Conservation (phyloP, 495 filamentous ascomycete genomes). For the Lichenothelia convexa region DNA sequence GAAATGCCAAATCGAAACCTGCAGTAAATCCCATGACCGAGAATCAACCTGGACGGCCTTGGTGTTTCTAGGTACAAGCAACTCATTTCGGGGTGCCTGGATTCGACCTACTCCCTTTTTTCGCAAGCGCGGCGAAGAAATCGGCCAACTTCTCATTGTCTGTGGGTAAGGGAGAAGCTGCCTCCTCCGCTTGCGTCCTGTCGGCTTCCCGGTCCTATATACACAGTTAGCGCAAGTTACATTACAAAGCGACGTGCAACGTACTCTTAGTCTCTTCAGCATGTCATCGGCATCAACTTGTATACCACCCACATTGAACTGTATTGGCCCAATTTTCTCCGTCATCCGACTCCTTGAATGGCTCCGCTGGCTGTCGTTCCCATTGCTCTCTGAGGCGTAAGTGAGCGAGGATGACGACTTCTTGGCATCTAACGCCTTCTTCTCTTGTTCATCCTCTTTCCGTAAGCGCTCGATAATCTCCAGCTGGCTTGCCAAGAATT, state of each 20-base stretch:
- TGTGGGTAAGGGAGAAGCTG: not conserved
- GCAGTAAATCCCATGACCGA: too few relatives aligned
- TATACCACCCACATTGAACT: conserved; percentile 95
- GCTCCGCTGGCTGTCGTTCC: conserved; percentile 22
- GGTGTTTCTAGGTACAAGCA: too few relatives aligned
- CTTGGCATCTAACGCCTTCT: conserved; percentile 29
- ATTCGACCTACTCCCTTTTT: not conserved
- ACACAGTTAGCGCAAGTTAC: not conserved
- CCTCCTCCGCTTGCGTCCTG: not conserved
- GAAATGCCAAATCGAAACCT: too few relatives aligned
- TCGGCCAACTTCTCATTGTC: not conserved
- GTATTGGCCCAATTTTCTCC: conserved; percentile 86
- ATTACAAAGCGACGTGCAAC: not conserved
- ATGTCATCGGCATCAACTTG: conserved; percentile 95
- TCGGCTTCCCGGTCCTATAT: not conserved
- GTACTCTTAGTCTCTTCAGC: conserved; percentile 70
- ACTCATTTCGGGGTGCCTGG: too few relatives aligned
- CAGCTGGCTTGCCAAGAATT: conserved; percentile 56
- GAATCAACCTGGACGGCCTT: too few relatives aligned
- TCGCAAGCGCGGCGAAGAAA: not conserved
- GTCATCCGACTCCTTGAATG: too few relatives aligned
- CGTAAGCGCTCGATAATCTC: conserved; percentile 42
- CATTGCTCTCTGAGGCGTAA: conserved; percentile 5
- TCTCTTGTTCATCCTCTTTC: conserved; percentile 39
- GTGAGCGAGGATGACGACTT: conserved; percentile 15